Conservation (phyloP, 768 basidiomycete genomes). For the Paxillus involutus region DNA sequence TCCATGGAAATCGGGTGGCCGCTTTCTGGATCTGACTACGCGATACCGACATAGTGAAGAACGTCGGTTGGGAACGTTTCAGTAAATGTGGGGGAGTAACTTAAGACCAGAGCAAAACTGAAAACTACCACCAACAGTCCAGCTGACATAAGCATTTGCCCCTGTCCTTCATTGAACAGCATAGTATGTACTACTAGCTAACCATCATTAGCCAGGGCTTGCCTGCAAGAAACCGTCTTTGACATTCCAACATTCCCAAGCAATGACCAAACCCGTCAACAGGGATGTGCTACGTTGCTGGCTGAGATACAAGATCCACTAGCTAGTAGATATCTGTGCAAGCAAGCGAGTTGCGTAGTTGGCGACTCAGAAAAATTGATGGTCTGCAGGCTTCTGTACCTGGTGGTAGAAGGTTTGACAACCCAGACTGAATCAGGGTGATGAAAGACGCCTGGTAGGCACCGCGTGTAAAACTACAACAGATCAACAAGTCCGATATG, state of each 20-base stretch:
- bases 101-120: background rate
- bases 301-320: too few relatives aligned
- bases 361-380: too few relatives aligned
- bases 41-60: constrained; percentile 26
- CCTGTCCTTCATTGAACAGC: background rate
- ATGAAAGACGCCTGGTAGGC: background rate
- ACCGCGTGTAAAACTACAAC: constrained; percentile 7
- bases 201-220: too few relatives aligned
- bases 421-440: too few relatives aligned
- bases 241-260: too few relatives aligned
- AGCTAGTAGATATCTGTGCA: too few relatives aligned
- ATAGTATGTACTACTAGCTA: too few relatives aligned
- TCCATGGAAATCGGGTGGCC: constrained; percentile 55
- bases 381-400: background rate
- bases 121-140: background rate
- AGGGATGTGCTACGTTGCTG: background rate
- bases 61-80: background rate
- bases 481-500: constrained; percentile 1
- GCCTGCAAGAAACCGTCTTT: too few relatives aligned
- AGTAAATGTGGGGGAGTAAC: background rate
- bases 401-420: background rate
- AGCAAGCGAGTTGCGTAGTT: too few relatives aligned
- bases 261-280: too few relatives aligned
- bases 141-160: constrained; percentile 20
- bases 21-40: constrained; percentile 42